These are phyloP conservation scores for Talaromyces trachyspermus DNA, from an alignment of 495 filamentous ascomycete species.

Conservation along the genomic window DNA sequence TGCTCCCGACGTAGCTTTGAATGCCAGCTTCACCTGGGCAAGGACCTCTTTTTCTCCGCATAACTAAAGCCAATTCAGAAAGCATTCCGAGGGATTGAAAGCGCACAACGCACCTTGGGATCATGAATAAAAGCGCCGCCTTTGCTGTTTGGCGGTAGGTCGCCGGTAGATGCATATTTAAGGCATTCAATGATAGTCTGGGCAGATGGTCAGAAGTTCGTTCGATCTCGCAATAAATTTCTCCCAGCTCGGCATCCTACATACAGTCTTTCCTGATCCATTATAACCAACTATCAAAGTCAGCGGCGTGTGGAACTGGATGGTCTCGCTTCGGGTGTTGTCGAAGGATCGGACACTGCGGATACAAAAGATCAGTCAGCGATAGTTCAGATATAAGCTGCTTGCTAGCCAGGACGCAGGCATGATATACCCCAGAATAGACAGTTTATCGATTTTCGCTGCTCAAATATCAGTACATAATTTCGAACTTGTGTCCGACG, in stretches of 20 bases:
- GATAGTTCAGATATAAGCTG: neutral
- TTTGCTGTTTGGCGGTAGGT: constrained; percentile 87
- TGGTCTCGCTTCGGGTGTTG: constrained; percentile 66
- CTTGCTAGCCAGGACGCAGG: neutral
- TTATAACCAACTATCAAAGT: constrained; percentile 96
- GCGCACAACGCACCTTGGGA: constrained; percentile 53
- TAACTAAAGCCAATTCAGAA: constrained; percentile 40
- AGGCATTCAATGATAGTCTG: constrained; percentile 97
- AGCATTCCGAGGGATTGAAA: neutral
- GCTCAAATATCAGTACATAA: constrained; percentile 10
- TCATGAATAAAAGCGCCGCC: constrained; percentile 96
- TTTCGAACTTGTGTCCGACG: neutral
- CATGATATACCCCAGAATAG: constrained; percentile 60
- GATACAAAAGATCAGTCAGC: constrained; percentile 4
- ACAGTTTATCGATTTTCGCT: constrained; percentile 82
- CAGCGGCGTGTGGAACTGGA: constrained; percentile 80
- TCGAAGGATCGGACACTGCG: constrained; percentile 85
- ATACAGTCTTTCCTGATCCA: constrained; percentile 88
- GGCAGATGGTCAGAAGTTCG: neutral
- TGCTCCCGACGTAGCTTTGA: constrained; percentile 65
- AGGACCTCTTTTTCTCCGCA: constrained; percentile 83
- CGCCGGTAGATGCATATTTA: constrained; percentile 94
- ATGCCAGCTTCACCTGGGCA: constrained; percentile 85
- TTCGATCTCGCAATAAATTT: neutral
- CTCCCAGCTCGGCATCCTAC: constrained; percentile 7